phyloP scores from a whole-genome alignment of 2,329 filamentous ascomycete species.

The Lecanicillium sp. region DNA sequence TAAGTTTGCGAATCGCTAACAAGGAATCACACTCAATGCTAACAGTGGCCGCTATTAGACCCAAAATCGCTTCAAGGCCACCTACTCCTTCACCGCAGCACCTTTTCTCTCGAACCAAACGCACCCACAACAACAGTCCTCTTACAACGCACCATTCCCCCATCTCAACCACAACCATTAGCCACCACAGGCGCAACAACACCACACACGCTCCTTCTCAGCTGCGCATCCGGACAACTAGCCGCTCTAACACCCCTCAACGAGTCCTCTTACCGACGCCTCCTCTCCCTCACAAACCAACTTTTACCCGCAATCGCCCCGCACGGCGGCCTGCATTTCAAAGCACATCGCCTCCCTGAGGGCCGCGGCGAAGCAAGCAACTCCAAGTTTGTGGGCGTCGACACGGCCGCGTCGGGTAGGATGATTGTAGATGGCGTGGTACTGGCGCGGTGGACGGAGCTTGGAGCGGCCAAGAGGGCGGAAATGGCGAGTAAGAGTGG shows the following conservation, averaged over 20 bases:
- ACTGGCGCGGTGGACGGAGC: conserved; percentile 64
- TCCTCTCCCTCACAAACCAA: conserved; percentile 74
- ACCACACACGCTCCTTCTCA: conserved; percentile 52
- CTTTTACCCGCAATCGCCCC: conserved; percentile 69
- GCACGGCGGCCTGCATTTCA: conserved; percentile 73
- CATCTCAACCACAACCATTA: conserved; percentile 26
- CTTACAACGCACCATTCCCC: conserved; percentile 55
- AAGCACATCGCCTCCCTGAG: conserved; percentile 58
- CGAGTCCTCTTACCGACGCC: conserved; percentile 74
- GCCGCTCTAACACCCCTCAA: conserved; percentile 68
- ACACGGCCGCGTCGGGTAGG: conserved; percentile 48
- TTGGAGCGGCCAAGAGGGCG: conserved; percentile 59
- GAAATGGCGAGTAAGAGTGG: conserved; percentile 73
- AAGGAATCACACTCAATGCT: conserved; percentile 11
- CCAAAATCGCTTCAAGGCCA: conserved; percentile 88
- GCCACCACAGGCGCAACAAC: conserved; percentile 15
- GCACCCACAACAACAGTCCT: conserved; percentile 67
- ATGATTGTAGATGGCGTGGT: conserved; percentile 74
- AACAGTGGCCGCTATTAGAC: conserved; percentile 43
- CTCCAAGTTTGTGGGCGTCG: conserved; percentile 39
- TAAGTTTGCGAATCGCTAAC: conserved; percentile 35
- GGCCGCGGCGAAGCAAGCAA: conserved; percentile 32
- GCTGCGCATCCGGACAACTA: conserved; percentile 68
- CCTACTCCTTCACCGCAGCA: conserved; percentile 75
- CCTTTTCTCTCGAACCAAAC: conserved; percentile 79